These are phyloP conservation scores for Penicillium carneum DNA, from an alignment of 2,329 filamentous ascomycete species.

Conservation along the genomic window DNA sequence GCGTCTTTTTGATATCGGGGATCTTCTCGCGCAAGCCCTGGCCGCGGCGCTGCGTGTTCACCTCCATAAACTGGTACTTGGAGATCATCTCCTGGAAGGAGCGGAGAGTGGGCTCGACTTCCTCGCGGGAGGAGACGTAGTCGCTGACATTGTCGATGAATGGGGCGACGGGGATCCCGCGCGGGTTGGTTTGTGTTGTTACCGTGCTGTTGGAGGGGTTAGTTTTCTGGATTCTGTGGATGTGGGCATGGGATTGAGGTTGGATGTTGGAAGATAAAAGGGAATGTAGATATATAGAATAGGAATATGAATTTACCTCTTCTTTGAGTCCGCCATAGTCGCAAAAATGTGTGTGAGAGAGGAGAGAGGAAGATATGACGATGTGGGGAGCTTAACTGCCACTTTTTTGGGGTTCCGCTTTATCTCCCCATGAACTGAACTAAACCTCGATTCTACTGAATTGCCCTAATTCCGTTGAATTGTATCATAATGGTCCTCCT, in stretches of 20 bases:
- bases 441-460: too few relatives aligned
- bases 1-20: constrained; percentile 93
- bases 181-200: constrained; percentile 51
- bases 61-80: constrained; percentile 99
- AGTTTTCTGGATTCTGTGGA: constrained; percentile 13
- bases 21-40: constrained; percentile 90
- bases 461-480: background rate
- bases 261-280: constrained; percentile 8
- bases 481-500: constrained; percentile 51
- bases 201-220: constrained; percentile 37
- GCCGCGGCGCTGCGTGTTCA: constrained; percentile 84
- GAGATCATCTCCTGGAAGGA: constrained; percentile 65
- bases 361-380: constrained; percentile 27
- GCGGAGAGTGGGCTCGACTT: constrained; percentile 56
- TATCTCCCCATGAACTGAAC: constrained; percentile 13
- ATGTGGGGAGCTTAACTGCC: constrained; percentile 39
- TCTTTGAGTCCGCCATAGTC: constrained; percentile 46
- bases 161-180: constrained; percentile 56
- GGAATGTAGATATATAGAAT: background rate
- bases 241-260: background rate
- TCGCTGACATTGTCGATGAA: constrained; percentile 58
- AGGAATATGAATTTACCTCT: constrained; percentile 32
- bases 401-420: constrained; percentile 36
- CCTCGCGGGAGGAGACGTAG: constrained; percentile 55
- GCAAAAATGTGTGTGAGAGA: constrained; percentile 18